A percentile compares a stretch with the other conserved stretches of the same genome.
Evolutionary conservation across 805 yeast species (phyloP).

Genomic region (Scheffersomyces coipomensis): DNA sequence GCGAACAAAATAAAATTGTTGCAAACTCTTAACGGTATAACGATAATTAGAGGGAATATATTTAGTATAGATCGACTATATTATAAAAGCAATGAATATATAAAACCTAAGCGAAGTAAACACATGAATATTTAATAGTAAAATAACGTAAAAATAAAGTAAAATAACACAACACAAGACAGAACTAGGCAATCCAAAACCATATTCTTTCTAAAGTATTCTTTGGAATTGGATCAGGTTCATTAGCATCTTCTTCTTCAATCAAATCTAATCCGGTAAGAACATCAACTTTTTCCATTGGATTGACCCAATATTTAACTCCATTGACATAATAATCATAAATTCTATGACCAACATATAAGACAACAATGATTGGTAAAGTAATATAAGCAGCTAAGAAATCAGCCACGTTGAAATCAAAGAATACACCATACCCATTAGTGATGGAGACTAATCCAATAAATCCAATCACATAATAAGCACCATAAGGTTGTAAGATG

Average conservation of each 20-base stretch:
- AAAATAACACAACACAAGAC: no score
- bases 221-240: slow-evolving; percentile 35
- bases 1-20: no score
- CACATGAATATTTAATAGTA: no score
- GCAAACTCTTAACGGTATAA: no score
- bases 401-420: slow-evolving; percentile 53
- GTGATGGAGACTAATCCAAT: slow-evolving; percentile 57
- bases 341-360: slow-evolving; percentile 59
- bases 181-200: slow-evolving; percentile 46
- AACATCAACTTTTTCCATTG: slow-evolving; percentile 60
- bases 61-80: no score
- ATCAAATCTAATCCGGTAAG: slow-evolving; percentile 58
- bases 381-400: slow-evolving; percentile 75
- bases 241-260: slow-evolving; percentile 49
- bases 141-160: no score
- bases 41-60: no score
- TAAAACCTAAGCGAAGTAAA: no score
- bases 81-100: no score
- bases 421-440: slow-evolving; percentile 72
- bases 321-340: slow-evolving; percentile 34
- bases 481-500: slow-evolving; percentile 54
- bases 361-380: slow-evolving; percentile 50
- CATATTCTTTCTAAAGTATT: slow-evolving; percentile 44
- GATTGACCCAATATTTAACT: slow-evolving; percentile 38
- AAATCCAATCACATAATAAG: slow-evolving; percentile 51